A percentile compares a stretch with the other conserved stretches of the same genome.
These are phyloP conservation scores for Cladophialophora psammophila DNA, from an alignment of 2,329 filamentous ascomycete species.

Conservation along the genomic window DNA sequence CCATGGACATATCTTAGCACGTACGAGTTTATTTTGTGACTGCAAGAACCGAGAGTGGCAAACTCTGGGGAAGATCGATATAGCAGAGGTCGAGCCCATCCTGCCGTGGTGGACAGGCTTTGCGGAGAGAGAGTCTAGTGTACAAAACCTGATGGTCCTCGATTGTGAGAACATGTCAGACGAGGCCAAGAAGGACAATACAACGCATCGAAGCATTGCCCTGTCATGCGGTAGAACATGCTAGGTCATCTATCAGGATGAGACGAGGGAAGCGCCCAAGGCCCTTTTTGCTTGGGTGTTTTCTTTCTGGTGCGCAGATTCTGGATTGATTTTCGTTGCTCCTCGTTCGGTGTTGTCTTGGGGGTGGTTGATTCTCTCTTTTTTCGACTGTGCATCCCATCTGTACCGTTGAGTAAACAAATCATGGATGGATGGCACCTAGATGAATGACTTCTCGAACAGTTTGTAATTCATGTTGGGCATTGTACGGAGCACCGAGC, in stretches of 20 bases:
- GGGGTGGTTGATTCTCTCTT: too few species aligned
- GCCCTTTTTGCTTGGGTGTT: not conserved
- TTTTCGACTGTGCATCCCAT: too few species aligned
- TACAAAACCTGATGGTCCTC: not conserved
- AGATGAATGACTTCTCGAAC: too few species aligned
- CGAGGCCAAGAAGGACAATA: not conserved
- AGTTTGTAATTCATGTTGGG: too few species aligned
- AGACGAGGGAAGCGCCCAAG: not conserved
- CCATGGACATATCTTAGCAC: conserved; percentile 30
- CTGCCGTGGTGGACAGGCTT: not conserved
- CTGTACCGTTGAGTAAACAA: too few species aligned
- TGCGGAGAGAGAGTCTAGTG: not conserved
- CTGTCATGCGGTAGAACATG: not conserved
- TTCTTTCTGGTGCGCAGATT: not conserved
- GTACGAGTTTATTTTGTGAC: not conserved
- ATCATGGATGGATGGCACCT: too few species aligned
- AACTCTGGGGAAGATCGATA: not conserved
- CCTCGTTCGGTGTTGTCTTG: too few species aligned
- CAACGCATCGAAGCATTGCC: not conserved
- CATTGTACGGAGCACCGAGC: too few species aligned
- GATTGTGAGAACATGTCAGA: not conserved
- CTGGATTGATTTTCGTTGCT: too few species aligned
- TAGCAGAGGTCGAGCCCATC: not conserved
- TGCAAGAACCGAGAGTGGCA: not conserved
- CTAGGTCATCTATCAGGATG: not conserved